Evolutionary conservation across 805 yeast genomes (phyloP).

Genomic region (Ogataea neopini): DNA sequence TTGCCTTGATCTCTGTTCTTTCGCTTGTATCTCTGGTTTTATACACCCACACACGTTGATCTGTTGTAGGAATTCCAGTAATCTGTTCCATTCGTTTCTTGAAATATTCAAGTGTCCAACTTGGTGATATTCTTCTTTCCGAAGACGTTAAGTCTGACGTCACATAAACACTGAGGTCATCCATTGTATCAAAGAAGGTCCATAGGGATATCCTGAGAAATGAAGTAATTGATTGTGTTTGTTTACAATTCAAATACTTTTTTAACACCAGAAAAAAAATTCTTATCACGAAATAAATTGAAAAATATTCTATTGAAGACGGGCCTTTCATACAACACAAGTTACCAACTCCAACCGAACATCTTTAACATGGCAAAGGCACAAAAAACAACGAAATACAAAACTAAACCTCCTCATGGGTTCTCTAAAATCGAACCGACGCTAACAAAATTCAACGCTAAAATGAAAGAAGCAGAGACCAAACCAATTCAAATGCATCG

Average conservation of each 20-base stretch:
- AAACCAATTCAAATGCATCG: constrained; percentile 41
- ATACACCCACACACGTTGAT: constrained; percentile 53
- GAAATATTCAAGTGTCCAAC: constrained; percentile 58
- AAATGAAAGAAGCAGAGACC: constrained; percentile 55
- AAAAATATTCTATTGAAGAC: too few species aligned
- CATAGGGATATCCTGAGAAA: neutral
- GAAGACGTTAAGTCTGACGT: constrained; percentile 70
- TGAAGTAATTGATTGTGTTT: neutral
- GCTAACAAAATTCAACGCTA: constrained; percentile 54
- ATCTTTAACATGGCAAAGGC: constrained; percentile 15
- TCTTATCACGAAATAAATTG: constrained; percentile 3
- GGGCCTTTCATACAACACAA: too few species aligned
- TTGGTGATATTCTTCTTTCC: constrained; percentile 62
- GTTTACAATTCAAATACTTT: neutral
- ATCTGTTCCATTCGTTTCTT: constrained; percentile 59
- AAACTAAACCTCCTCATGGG: constrained; percentile 67
- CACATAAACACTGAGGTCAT: constrained; percentile 41
- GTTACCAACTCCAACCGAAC: neutral
- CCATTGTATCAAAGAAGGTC: constrained; percentile 1
- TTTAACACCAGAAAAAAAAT: neutral
- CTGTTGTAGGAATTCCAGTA: constrained; percentile 69
- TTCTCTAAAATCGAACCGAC: constrained; percentile 69
- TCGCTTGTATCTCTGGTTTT: constrained; percentile 40
- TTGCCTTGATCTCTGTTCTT: constrained; percentile 27
- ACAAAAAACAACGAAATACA: constrained; percentile 6